A percentile compares a stretch with the other conserved stretches of the same genome.
These are phyloP conservation scores for Cochlearia excelsa DNA, from an alignment of 345 rosid species.

Conservation along the genomic window DNA sequence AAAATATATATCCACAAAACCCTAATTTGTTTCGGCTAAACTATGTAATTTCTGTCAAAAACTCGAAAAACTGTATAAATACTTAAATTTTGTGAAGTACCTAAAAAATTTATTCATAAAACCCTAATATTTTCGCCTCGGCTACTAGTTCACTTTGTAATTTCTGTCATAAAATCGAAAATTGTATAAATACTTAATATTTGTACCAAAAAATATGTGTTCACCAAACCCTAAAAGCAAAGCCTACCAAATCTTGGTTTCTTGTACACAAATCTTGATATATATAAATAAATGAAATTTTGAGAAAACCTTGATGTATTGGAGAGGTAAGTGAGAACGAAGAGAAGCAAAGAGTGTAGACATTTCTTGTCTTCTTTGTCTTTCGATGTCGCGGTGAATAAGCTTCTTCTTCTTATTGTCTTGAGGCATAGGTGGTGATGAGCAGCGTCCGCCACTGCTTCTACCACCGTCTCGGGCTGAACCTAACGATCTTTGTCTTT, in stretches of 20 bases:
- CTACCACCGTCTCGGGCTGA: constrained; percentile 22
- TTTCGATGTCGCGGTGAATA: constrained; percentile 40
- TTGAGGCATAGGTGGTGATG: neutral
- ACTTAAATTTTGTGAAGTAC: too few species aligned
- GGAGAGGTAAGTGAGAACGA: constrained; percentile 38
- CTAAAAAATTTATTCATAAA: too few species aligned
- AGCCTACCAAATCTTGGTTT: constrained; percentile 17
- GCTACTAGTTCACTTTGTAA: too few species aligned
- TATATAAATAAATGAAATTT: neutral
- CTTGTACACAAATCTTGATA: too few species aligned
- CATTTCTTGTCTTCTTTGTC: constrained; percentile 45
- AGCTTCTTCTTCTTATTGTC: constrained; percentile 36
- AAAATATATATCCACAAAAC: too few species aligned
- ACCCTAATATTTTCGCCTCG: too few species aligned
- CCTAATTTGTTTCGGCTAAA: too few species aligned
- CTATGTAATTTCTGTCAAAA: too few species aligned
- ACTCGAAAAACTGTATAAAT: too few species aligned
- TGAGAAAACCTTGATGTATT: constrained; percentile 35
- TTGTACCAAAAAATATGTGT: too few species aligned
- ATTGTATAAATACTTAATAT: too few species aligned
- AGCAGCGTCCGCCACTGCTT: constrained; percentile 25
- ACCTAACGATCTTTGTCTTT: constrained; percentile 24
- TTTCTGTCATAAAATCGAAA: too few species aligned
- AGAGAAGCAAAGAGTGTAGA: constrained; percentile 40
- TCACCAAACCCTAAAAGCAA: constrained; percentile 31